These are phyloP conservation scores for Helianthus tuberosus DNA, from an alignment of 129 eudicot species.

Conservation along the genomic window DNA sequence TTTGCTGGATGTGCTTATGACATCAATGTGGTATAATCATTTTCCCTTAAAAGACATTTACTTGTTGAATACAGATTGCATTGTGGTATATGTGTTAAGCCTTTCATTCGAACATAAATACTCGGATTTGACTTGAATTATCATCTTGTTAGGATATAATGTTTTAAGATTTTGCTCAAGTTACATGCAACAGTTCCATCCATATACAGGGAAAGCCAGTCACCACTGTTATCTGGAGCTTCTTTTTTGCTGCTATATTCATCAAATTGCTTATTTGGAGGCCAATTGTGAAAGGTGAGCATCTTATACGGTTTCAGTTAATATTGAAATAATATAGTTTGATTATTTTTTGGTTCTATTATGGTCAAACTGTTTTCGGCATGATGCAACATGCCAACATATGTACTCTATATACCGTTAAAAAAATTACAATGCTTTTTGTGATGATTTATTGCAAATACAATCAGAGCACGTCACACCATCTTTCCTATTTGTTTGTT, in stretches of 20 bases:
- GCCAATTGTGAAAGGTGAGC: constrained; percentile 50
- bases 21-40: background rate
- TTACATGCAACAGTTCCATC: background rate
- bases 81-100: background rate
- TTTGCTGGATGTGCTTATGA: no score
- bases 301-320: background rate
- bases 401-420: no score
- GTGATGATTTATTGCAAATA: background rate
- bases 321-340: background rate
- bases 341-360: background rate
- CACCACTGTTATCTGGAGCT: constrained; percentile 35
- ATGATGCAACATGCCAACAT: background rate
- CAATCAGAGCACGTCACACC: background rate
- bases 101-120: background rate
- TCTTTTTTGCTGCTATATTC: constrained; percentile 31
- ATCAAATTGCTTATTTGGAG: constrained; percentile 44
- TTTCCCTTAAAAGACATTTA: background rate
- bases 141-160: background rate
- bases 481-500: constrained; percentile 22
- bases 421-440: constrained; percentile 5
- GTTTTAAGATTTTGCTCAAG: background rate
- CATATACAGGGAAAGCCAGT: constrained; percentile 33
- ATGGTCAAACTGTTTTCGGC: background rate
- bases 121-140: no score
- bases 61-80: background rate